phyloP scores from a whole-genome alignment of 176 grass and related monocot species.

The Oryza glaberrima region DNA sequence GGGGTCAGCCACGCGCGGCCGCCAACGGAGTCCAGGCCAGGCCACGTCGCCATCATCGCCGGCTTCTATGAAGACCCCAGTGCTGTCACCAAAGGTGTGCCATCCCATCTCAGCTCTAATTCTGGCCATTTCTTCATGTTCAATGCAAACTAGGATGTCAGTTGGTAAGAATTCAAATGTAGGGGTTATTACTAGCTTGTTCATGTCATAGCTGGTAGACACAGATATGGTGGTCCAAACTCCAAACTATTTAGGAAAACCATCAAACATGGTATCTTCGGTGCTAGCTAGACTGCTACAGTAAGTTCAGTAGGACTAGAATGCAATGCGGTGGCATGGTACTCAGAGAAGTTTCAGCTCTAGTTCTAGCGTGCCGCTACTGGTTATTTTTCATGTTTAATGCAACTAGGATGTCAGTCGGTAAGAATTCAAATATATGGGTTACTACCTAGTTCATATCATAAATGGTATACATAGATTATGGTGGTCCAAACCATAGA shows the following conservation, averaged over 20 bases:
- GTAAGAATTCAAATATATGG: neutral
- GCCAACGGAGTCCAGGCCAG: slow-evolving; percentile 88
- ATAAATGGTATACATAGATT: neutral
- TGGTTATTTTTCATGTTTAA: slow-evolving; percentile 17
- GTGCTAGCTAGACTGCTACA: neutral
- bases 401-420: slow-evolving; percentile 6
- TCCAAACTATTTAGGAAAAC: neutral
- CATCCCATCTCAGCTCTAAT: neutral
- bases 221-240: neutral
- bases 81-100: slow-evolving; percentile 83
- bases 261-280: neutral
- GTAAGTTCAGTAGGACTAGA: neutral
- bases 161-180: neutral
- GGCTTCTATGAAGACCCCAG: slow-evolving; percentile 89
- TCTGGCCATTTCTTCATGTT: slow-evolving; percentile 22
- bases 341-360: no score
- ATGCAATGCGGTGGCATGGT: no score
- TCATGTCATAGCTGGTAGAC: neutral
- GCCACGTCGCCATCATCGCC: slow-evolving; percentile 86
- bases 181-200: neutral
- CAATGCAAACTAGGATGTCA: slow-evolving; percentile 8
- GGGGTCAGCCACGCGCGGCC: slow-evolving; percentile 93
- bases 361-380: no score
- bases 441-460: neutral
- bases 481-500: neutral